Base-by-base conservation (phyloP, 2,329 filamentous ascomycete species). In the Xylariaceae sp. region DNA sequence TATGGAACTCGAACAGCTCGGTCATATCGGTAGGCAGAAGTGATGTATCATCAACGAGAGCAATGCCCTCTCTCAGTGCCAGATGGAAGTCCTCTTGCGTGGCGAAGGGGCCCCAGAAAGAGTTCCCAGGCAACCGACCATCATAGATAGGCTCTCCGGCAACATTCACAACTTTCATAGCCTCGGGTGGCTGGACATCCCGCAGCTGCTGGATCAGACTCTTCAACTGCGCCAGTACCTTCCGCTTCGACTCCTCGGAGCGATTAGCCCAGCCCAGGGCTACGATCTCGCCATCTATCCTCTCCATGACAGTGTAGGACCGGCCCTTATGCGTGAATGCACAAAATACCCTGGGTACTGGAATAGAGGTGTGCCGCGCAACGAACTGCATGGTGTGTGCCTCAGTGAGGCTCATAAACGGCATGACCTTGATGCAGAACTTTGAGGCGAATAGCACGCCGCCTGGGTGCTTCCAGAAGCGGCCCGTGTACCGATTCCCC, bases 271-370 rank as follows among this genome's bases (percentile, higher is more conserved):
- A 48, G 3, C 34, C 41, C 9, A 15, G 26, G 9, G 28, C 28
- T 18, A 39, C 30, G 0, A 52, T 15, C 9, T 42, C 15, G 11
- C 62, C 64, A 2, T 45, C 47, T 6, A 64, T 51, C 3, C 57
- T 48, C 32, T 64, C 57, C 71, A 76, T 76, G 1, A 74, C 57
- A 33, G 76, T 73, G 48, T 71, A 72, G 1, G 66, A 59, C 3
- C 48, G 47, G 15, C 61, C 62, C 9, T 62, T 60, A 39, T 64
- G 56, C 2, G 58, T 39, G 38, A 75, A 75, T 28, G 69, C 59
- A 45, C 61, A 70, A 46, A 69, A 58, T 1, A 74, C 58, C 9
- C 62, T 61, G 2, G 72, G 71, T 0, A 73, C 65, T 3, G 71
- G 70, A 17, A 75, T 62, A 1, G 55, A 56, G 1, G 68, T 73